Evolutionary conservation across 306 rosid species (phyloP).

Genomic region (Senna tora): DNA sequence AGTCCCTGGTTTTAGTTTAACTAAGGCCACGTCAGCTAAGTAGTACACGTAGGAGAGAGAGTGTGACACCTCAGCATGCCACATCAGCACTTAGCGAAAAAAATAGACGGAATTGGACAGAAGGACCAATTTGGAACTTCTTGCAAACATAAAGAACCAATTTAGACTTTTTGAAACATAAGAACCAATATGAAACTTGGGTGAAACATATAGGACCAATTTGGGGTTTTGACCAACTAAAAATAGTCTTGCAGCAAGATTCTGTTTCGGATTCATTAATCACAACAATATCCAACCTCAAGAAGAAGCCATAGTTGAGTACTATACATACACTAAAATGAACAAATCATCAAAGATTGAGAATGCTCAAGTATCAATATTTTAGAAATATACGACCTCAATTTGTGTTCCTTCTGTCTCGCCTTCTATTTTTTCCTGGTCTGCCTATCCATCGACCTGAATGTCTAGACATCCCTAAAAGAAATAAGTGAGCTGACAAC

Average conservation of each 20-base stretch:
- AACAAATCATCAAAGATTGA: not conserved
- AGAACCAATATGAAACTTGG: too few relatives aligned
- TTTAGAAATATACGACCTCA: not conserved
- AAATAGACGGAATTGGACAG: too few relatives aligned
- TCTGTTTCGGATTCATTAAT: not conserved
- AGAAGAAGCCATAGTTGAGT: not conserved
- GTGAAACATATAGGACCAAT: too few relatives aligned
- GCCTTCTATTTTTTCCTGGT: not conserved
- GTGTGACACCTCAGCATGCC: too few relatives aligned
- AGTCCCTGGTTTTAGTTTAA: too few relatives aligned
- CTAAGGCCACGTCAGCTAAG: too few relatives aligned
- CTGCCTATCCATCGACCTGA: not conserved
- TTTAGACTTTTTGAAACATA: too few relatives aligned
- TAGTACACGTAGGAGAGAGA: too few relatives aligned
- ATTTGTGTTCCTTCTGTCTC: not conserved
- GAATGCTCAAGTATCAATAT: not conserved
- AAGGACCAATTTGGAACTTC: too few relatives aligned
- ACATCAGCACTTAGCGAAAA: too few relatives aligned
- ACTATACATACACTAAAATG: not conserved
- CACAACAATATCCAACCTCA: not conserved
- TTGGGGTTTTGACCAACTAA: too few relatives aligned
- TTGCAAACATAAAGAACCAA: too few relatives aligned
- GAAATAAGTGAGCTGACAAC: not conserved
- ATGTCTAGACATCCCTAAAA: not conserved
- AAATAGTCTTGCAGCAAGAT: not conserved